Evolutionary conservation across 768 basidiomycete species (phyloP).

Genomic region (Phylloporus sp.): DNA sequence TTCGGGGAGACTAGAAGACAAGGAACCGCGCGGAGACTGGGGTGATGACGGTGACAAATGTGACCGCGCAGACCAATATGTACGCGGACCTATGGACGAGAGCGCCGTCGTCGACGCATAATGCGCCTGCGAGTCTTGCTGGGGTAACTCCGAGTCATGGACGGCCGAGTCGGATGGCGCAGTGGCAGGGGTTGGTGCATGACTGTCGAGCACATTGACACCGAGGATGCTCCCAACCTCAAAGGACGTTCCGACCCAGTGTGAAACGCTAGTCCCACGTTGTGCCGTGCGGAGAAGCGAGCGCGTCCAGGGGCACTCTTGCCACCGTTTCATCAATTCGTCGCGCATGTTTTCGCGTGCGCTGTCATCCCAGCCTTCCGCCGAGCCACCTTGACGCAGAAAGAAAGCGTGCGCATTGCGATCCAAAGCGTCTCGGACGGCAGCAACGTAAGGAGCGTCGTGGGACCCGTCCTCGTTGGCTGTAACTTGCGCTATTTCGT

Average conservation of each 20-base stretch:
- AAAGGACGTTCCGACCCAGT: slow-evolving; percentile 72
- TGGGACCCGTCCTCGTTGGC: slow-evolving; percentile 29
- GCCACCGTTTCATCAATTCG: slow-evolving; percentile 59
- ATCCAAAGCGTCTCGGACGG: slow-evolving; percentile 38
- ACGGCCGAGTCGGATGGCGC: not conserved
- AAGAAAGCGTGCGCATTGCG: slow-evolving; percentile 63
- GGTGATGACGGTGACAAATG: slow-evolving; percentile 14
- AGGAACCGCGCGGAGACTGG: slow-evolving; percentile 3
- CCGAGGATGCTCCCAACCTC: slow-evolving; percentile 76
- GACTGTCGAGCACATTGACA: slow-evolving; percentile 47
- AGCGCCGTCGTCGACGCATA: slow-evolving; percentile 19
- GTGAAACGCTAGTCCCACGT: slow-evolving; percentile 15
- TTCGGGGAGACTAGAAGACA: slow-evolving; percentile 17
- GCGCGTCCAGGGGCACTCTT: slow-evolving; percentile 60
- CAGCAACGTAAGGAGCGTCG: slow-evolving; percentile 34
- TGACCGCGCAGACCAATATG: slow-evolving; percentile 21
- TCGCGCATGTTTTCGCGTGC: slow-evolving; percentile 46
- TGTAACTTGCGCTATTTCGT: slow-evolving; percentile 21
- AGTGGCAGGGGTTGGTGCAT: slow-evolving; percentile 5
- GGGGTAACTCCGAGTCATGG: slow-evolving; percentile 3
- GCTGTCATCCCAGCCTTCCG: slow-evolving; percentile 62
- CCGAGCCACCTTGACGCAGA: slow-evolving; percentile 55
- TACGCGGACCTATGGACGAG: slow-evolving; percentile 19
- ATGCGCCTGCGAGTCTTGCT: not conserved
- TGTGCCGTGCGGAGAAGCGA: slow-evolving; percentile 32